phyloP scores from a whole-genome alignment of 129 eudicot genomes.

The Flaveria ramosissima region DNA sequence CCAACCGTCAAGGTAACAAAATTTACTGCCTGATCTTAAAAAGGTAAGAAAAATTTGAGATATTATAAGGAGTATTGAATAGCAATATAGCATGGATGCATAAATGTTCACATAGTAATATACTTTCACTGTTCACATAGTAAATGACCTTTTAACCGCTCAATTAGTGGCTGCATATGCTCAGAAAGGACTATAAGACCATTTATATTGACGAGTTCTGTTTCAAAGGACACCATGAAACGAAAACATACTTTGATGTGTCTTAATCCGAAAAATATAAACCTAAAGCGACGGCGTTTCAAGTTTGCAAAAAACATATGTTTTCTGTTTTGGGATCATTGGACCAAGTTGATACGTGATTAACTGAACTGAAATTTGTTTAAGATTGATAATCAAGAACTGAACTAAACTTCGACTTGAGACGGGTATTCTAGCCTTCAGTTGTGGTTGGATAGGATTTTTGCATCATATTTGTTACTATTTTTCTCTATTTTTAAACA shows the following conservation, averaged over 20 bases:
- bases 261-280: background rate
- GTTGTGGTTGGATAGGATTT: too few species aligned
- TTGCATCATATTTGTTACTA: too few species aligned
- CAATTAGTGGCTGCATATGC: background rate
- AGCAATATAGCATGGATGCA: background rate
- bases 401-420: too few species aligned
- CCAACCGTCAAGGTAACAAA: constrained; percentile 26
- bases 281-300: background rate
- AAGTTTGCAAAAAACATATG: background rate
- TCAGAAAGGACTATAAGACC: background rate
- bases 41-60: background rate
- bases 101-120: constrained; percentile 11
- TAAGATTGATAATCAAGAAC: too few species aligned
- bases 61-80: constrained; percentile 11
- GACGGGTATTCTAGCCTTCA: too few species aligned
- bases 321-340: too few species aligned
- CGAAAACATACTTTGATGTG: background rate
- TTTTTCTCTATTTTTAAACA: too few species aligned
- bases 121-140: background rate
- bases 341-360: too few species aligned
- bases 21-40: background rate
- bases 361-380: too few species aligned
- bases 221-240: constrained; percentile 1
- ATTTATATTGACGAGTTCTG: background rate
- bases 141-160: background rate